Base-by-base conservation (phyloP, 2,329 filamentous ascomycete species). In the Trichophyton benhamiae region DNA sequence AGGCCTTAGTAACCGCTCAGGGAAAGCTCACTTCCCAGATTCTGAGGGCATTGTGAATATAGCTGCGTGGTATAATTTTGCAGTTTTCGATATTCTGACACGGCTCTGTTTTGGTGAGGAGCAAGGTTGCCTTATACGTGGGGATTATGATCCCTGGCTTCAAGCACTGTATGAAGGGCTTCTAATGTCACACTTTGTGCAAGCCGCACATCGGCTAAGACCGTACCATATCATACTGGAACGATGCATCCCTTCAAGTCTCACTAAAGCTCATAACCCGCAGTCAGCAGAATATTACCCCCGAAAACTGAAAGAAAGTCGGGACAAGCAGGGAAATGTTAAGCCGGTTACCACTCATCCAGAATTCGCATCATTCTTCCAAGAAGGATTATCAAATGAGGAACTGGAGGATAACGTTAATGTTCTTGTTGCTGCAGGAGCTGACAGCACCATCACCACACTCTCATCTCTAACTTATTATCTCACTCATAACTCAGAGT, bases 401-500 rank as follows among this genome's bases (percentile, higher is more conserved):
- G 90, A 0, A 88, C 91, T 68, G 91, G 91, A 73, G 85, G 84
- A 71, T 74, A 91, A 3, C 78, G 90, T 42, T 85, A 85, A 68
- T 82, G 84, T 67, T 84, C 84, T 0, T 41, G 59, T 11, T 64
- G 64, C 41, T 57, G 88, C 88, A 0, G 88, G 88, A 2, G 87
- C 83, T 1, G 89, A 94, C 72, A 92, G 88, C 0, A 92, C 88
- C 0, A 88, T 87, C 42, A 91, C 91, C 68, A 84, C 82, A 5
- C 78, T 91, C 0, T 82, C 82, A 4, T 80, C 84, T 4, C 81
- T 91, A 0, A 88, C 91, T 68, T 91, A 91, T 73, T 85, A 84
- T 71, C 74, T 91, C 2, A 78, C 91, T 41, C 85, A 85, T 68
- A 82, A 85, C 67, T 84, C 85, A 0, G 38, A 59, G 3, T 64